A percentile compares a stretch with the other conserved stretches of the same genome.
Conservation (phyloP, 1,139 yeast species). For the Meyerozyma athensensis region DNA sequence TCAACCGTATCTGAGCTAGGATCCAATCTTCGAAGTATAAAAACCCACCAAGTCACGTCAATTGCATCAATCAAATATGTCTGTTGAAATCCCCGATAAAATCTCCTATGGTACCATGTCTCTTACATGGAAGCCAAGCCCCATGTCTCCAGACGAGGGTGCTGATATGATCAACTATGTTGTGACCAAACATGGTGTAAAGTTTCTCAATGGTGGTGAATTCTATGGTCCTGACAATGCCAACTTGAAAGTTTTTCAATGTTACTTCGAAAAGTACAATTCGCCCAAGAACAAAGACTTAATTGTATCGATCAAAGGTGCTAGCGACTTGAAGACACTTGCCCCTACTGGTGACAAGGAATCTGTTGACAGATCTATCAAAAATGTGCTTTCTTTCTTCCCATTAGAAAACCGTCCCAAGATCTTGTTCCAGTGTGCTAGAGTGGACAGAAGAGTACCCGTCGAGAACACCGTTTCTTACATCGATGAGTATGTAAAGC, state of each 20-base stretch:
- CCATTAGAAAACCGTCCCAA: constrained; percentile 31
- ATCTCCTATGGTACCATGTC: constrained; percentile 65
- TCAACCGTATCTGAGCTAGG: no score
- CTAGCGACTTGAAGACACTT: constrained; percentile 28
- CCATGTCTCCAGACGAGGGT: constrained; percentile 27
- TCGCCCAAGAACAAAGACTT: constrained; percentile 46
- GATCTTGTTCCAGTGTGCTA: constrained; percentile 64
- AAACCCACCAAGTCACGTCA: no score
- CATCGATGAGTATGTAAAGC: constrained; percentile 47
- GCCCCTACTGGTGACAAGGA: constrained; percentile 49
- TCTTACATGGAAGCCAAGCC: constrained; percentile 48
- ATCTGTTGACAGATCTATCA: constrained; percentile 46
- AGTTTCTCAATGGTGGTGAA: constrained; percentile 70
- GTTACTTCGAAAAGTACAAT: constrained; percentile 48
- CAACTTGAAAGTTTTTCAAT: constrained; percentile 46
- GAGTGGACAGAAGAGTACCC: constrained; percentile 53
- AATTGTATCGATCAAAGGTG: constrained; percentile 68
- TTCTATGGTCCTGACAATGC: constrained; percentile 60
- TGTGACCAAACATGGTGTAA: constrained; percentile 34
- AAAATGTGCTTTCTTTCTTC: constrained; percentile 40
- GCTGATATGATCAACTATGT: constrained; percentile 6
- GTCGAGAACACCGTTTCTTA: constrained; percentile 46
- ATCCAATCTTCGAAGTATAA: no score
- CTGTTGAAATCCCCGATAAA: constrained; percentile 22
- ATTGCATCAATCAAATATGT: no score